Base-by-base conservation (phyloP, 768 basidiomycete species). In the Multifurca ochricompacta region DNA sequence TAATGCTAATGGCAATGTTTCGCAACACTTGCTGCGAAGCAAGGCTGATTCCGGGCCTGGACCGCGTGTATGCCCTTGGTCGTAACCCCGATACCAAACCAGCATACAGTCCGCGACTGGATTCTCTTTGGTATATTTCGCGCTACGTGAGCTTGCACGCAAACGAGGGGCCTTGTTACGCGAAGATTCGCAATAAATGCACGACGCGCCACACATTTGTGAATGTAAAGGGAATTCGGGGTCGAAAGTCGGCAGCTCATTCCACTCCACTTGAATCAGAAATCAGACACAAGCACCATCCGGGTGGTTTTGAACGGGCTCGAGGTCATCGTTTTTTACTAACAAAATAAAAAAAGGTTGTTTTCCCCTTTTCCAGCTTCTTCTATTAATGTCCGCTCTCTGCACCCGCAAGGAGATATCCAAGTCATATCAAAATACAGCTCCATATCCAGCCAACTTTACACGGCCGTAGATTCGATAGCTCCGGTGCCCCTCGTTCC, bases 281-380 rank as follows among this genome's bases (percentile, higher is more conserved):
- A n/a, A n/a, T n/a, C n/a, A n/a, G n/a, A n/a, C n/a, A n/a, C n/a
- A n/a, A n/a, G n/a, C n/a, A n/a, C n/a, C n/a, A n/a, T n/a, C n/a
- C n/a, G n/a, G n/a, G n/a, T n/a, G n/a, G n/a, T n/a, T n/a, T n/a
- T n/a, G n/a, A 34, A 4, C 14, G 23, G 36, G 36, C 44, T 51
- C 49, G 44, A 56, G 44, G 42, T 43, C 23, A 34, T 31, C 13
- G 30, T 5, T 18, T 13, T 36, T 40, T 44, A 40, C 44, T 31
- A 43, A 56, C 55, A 50, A 51, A 56, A 56, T 51, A 25, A 18
- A 21, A 28, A 21, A 18, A 40, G 13, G 48, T 45, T 16, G n/a
- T 39, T 28, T 39, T 31, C 48, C 42, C 43, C 44, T 30, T 34
- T 37, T 27, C 39, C 25, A 30, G 27, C 36, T 34, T 56, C 23